Percentiles rank a stretch among this genome's conserved stretches.
Evolutionary conservation across 2,329 filamentous ascomycete species (phyloP).

Genomic region (Lachnellula arida): DNA sequence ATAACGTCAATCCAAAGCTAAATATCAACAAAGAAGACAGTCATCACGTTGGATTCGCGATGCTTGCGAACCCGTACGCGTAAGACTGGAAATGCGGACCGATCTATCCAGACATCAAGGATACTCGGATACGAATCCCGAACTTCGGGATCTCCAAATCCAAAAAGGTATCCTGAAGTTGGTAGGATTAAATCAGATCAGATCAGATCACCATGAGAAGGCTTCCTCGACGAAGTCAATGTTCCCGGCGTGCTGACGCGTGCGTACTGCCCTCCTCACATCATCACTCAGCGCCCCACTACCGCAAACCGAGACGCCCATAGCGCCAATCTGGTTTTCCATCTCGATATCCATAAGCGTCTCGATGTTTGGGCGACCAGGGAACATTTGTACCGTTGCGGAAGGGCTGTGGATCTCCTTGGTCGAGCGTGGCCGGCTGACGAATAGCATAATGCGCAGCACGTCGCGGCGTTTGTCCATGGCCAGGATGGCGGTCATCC

Average conservation of each 20-base stretch:
- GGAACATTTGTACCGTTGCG: constrained; percentile 79
- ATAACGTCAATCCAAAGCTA: not conserved
- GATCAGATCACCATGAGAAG: constrained; percentile 53
- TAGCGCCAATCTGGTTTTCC: constrained; percentile 67
- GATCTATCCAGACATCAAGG: not conserved
- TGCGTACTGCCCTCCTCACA: constrained; percentile 62
- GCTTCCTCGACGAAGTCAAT: constrained; percentile 79
- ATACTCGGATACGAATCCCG: too few species aligned
- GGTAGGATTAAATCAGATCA: constrained; percentile 12
- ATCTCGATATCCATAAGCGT: constrained; percentile 69
- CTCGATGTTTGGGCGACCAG: constrained; percentile 69
- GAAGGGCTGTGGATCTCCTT: constrained; percentile 79
- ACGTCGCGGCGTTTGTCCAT: constrained; percentile 72
- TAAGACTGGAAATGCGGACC: not conserved
- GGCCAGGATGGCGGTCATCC: constrained; percentile 75
- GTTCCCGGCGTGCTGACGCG: constrained; percentile 57
- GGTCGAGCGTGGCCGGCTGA: constrained; percentile 67
- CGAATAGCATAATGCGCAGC: constrained; percentile 72
- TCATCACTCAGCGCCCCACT: constrained; percentile 71
- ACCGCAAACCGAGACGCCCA: constrained; percentile 71
- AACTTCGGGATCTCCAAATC: too few species aligned
- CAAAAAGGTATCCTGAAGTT: too few species aligned
- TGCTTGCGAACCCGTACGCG: not conserved
- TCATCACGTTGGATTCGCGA: not conserved
- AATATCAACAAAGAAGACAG: constrained; percentile 12